Base-by-base conservation (phyloP, 2,329 filamentous ascomycete genomes). In the Iodosphaeria phyllophila region DNA sequence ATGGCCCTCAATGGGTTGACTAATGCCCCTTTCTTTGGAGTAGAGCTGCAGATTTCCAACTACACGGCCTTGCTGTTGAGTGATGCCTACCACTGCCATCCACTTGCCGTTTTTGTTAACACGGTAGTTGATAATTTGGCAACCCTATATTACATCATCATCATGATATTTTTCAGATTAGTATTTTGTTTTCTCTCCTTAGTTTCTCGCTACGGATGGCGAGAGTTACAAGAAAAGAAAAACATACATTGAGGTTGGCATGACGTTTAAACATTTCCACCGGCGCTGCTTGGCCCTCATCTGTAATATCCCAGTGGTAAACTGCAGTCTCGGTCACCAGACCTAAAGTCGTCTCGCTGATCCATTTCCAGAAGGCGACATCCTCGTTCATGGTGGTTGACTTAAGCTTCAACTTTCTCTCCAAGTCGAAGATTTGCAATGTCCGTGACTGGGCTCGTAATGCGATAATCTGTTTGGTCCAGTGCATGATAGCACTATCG, bases 401-500 rank as follows among this genome's bases (percentile, higher is more conserved):
- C 66, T 95, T 95, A 43, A 98, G 67, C 64, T 93, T 95, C 52
- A 76, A 70, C 62, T 95, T 98, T 42, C 75, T 69, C 40, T 72
- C 74, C 31, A 98, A 67, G 51, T 98, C 86, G 55, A 98, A 98
- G 50, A 98, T 92, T 59, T 98, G 91, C 32, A 98, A 68, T 37
- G 89, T 98, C 47, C 83, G 70, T 35, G 76, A 77, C 51, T 93
- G 82, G 24, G 89, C 86, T 58, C 92, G 92, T 39, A 98, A 68
- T 34, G 91, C 89, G 45, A 98, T 95, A 50, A 98, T 80, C 52
- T 92, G 82, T 50, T 76, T 79, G 41, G 67, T 75, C 80, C 82
- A 92, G 68, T 98, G 89, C 89, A 98, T 95, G 50, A 98, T 92
- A 42, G 91, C 89, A 69, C 84, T 95, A 58, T 98, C 89, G 45